Conservation (phyloP, 139 green algal species). For the Tetratostichococcus sp. region DNA sequence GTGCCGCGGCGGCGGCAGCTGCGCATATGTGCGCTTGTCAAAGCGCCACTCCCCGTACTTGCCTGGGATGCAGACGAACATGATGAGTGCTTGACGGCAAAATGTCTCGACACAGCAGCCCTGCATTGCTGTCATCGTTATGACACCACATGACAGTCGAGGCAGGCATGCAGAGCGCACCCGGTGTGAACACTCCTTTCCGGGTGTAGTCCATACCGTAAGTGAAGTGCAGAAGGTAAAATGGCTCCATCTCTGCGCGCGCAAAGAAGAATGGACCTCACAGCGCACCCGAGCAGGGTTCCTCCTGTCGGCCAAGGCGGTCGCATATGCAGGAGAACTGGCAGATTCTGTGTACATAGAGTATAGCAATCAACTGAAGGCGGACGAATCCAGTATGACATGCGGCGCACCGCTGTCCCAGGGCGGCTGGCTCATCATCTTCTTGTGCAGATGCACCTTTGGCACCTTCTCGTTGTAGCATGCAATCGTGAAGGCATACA, state of each 20-base stretch:
- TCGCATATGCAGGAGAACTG: too few relatives aligned
- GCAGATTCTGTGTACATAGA: too few relatives aligned
- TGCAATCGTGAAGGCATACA: constrained; percentile 91
- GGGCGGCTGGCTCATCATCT: constrained; percentile 82
- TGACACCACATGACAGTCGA: too few relatives aligned
- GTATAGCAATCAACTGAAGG: too few relatives aligned
- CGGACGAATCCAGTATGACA: background rate
- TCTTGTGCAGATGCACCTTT: constrained; percentile 57
- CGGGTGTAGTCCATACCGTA: constrained; percentile 90
- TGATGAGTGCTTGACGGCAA: too few relatives aligned
- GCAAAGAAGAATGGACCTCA: too few relatives aligned
- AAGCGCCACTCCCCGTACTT: constrained; percentile 91
- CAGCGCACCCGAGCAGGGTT: too few relatives aligned
- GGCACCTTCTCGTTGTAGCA: constrained; percentile 57
- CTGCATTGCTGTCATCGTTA: too few relatives aligned
- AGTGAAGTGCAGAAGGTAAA: constrained; percentile 96
- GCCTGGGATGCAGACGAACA: too few relatives aligned
- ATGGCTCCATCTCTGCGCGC: constrained; percentile 23
- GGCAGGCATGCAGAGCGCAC: too few relatives aligned
- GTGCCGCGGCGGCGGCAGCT: constrained; percentile 55
- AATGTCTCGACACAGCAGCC: too few relatives aligned
- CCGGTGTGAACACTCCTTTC: constrained; percentile 66
- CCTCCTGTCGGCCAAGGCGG: too few relatives aligned
- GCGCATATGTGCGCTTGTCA: constrained; percentile 85
- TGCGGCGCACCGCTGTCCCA: constrained; percentile 60